Conservation (phyloP, 352 stramenopile genomes). For the Phytopythium oedochilum region DNA sequence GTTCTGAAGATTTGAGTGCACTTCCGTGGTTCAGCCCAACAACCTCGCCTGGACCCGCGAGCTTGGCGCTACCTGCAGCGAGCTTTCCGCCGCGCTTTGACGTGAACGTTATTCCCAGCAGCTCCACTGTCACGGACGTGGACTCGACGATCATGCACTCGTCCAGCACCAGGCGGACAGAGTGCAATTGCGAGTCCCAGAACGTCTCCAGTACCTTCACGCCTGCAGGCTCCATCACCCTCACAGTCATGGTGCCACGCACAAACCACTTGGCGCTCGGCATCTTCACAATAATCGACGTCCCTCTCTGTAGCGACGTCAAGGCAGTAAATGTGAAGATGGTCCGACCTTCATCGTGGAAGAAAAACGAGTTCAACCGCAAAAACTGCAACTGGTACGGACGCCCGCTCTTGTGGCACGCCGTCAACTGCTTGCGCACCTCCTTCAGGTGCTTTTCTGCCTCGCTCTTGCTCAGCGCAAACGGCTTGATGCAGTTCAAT, state of each 20-base stretch:
- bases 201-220: constrained; percentile 30
- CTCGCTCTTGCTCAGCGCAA: constrained; percentile 22
- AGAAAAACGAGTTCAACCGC: constrained; percentile 48
- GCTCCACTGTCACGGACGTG: constrained; percentile 22
- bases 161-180: constrained; percentile 32
- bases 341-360: constrained; percentile 35
- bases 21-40: constrained; percentile 20
- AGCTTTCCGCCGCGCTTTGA: constrained; percentile 6
- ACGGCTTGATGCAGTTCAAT: constrained; percentile 47
- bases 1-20: constrained; percentile 13
- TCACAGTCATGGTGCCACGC: constrained; percentile 14
- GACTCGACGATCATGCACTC: constrained; percentile 22
- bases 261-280: constrained; percentile 39
- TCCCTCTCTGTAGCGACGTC: constrained; percentile 19
- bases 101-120: constrained; percentile 21
- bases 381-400: constrained; percentile 55
- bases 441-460: constrained; percentile 24
- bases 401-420: constrained; percentile 25
- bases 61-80: constrained; percentile 6
- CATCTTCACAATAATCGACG: constrained; percentile 37
- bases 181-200: constrained; percentile 42
- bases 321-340: constrained; percentile 31
- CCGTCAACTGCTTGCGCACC: constrained; percentile 17
- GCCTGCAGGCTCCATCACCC: constrained; percentile 17
- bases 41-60: constrained; percentile 41